Conservation (phyloP, 2,329 filamentous ascomycete species). For the Talaromyces sp. region DNA sequence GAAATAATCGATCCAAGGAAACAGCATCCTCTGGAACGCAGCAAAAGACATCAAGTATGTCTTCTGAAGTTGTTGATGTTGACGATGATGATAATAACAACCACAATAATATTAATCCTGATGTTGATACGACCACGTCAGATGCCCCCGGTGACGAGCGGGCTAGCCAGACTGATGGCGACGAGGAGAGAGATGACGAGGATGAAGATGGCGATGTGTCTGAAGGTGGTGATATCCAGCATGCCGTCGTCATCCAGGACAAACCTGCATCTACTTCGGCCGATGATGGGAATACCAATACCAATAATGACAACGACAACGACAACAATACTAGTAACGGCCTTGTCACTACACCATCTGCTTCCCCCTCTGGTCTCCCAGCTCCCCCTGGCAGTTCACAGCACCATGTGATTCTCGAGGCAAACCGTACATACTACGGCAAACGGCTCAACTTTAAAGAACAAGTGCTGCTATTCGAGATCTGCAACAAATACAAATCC, state of each 20-base stretch:
- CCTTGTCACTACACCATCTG: neutral
- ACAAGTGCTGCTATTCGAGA: constrained; percentile 34
- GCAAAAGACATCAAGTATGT: neutral
- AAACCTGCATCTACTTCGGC: neutral
- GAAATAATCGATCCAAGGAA: neutral
- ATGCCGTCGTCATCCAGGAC: neutral
- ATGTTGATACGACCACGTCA: neutral
- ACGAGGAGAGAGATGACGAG: constrained; percentile 3
- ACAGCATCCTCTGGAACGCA: neutral
- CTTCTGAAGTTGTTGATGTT: neutral
- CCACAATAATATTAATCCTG: neutral
- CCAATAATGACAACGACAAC: neutral
- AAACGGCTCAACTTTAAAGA: constrained; percentile 35
- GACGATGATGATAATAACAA: neutral
- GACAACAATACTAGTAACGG: neutral
- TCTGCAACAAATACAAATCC: constrained; percentile 32
- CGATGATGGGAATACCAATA: neutral
- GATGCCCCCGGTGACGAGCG: neutral
- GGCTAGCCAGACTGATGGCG: neutral
- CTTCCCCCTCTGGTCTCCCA: neutral
- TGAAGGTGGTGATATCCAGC: constrained; percentile 6
- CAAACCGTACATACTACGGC: constrained; percentile 26
- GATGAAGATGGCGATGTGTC: neutral
- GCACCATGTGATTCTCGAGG: neutral
- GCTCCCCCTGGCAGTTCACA: neutral